phyloP scores from a whole-genome alignment of 176 grass and related monocot genomes.

The Themeda triandra region DNA sequence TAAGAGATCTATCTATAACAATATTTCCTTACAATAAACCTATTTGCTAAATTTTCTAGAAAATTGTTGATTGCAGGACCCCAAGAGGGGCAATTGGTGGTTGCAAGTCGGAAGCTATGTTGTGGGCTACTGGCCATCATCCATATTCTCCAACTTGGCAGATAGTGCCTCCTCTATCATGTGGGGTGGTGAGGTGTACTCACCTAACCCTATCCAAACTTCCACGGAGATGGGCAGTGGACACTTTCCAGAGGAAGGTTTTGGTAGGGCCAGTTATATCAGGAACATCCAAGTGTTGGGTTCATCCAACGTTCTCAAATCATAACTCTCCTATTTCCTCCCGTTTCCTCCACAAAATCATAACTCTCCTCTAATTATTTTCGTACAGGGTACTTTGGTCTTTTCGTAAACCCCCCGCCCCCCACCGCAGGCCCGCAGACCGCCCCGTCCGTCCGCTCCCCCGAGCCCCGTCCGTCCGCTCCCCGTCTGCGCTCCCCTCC shows the following conservation, averaged over 20 bases:
- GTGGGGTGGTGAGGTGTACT: slow-evolving; percentile 49
- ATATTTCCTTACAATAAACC: too few species aligned
- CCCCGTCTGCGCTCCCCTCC: too few species aligned
- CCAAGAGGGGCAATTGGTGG: slow-evolving; percentile 43
- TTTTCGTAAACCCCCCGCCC: too few species aligned
- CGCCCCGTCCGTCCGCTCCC: too few species aligned
- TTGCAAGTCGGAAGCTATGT: slow-evolving; percentile 40
- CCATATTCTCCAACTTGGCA: slow-evolving; percentile 35
- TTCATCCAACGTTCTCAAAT: slow-evolving; percentile 36
- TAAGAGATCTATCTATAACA: background rate
- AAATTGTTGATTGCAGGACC: slow-evolving; percentile 41
- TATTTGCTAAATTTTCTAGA: background rate
- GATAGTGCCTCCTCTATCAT: slow-evolving; percentile 41
- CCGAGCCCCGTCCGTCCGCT: too few species aligned
- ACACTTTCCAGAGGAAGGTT: slow-evolving; percentile 49
- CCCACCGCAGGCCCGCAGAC: too few species aligned
- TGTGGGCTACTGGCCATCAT: slow-evolving; percentile 48
- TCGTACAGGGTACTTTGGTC: too few species aligned
- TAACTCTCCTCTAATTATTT: too few species aligned
- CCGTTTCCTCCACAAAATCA: too few species aligned
- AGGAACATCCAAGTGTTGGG: slow-evolving; percentile 55
- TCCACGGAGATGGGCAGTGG: slow-evolving; percentile 53
- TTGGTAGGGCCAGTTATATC: slow-evolving; percentile 51
- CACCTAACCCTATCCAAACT: background rate
- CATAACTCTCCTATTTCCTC: too few species aligned